Base-by-base conservation (phyloP, 306 rosid species). In the Vigna hirtella region DNA sequence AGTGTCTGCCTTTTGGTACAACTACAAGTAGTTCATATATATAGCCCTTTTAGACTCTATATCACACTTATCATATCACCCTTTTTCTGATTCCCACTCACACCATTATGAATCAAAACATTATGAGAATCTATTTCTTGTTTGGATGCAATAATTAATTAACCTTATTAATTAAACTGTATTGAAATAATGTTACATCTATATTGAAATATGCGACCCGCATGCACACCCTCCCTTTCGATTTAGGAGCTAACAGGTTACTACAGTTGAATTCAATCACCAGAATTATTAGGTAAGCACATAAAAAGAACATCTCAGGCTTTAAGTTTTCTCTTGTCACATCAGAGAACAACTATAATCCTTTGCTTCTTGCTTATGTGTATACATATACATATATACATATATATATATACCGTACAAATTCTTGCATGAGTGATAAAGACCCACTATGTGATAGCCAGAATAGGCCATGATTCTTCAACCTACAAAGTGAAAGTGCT, bases 121-220 rank as follows among this genome's bases (percentile, higher is more conserved):
- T 66, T 77, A 36, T 55, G 76, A 63, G 87, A 85, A 71, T 86
- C 88, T 83, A 82, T 80, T 34, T 71, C 76, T 55, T 73, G 73
- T 64, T 58, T 84, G n/a, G 67, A 82, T 7, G n/a, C 73, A 51
- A 73, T 73, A 56, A 66, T 40, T 43, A 66, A 2, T 1, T 62
- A 62, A 65, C 50, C 16, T 36, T 30, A 66, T 66, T 66, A 66
- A 40, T 66, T 66, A 40, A 40, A 10, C 32, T 66, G 24, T 14
- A 4, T 9, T 22, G 15, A 42, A 63, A 34, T 36, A 63, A 34
- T 36, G 68, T 62, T 62, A 20, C 48, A 20, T n/a, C 22, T 9
- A 17, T 64, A 61, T 64, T 64, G 4, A n/a, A 63, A 20, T 30
- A 32, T 34, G 28, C 28, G n/a, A 64, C 48, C 28, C 32, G 4